These are phyloP conservation scores for Camelina sativa DNA, from an alignment of 345 rosid genomes.

Conservation along the genomic window DNA sequence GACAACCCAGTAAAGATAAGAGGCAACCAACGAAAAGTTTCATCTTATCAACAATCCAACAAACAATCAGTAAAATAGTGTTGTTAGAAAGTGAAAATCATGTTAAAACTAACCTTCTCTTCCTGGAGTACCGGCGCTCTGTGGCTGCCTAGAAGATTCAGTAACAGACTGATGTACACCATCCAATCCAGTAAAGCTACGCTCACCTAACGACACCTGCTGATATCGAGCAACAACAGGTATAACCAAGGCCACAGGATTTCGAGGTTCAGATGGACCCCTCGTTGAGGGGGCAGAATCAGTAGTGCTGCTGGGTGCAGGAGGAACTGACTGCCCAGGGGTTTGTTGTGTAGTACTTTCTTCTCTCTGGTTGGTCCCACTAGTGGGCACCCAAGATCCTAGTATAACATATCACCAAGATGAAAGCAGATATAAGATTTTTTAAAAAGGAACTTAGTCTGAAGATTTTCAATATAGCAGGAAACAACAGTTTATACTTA, in stretches of 20 bases:
- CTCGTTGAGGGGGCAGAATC: conserved; percentile 36
- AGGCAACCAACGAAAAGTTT: neutral
- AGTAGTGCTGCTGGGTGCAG: conserved; percentile 42
- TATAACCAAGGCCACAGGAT: conserved; percentile 43
- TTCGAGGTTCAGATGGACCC: conserved; percentile 37
- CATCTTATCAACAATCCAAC: conserved; percentile 3
- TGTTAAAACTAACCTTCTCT: conserved; percentile 40
- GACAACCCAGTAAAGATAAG: neutral
- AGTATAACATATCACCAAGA: conserved; percentile 23
- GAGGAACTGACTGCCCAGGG: conserved; percentile 45
- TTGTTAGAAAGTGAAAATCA: neutral
- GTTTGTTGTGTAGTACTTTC: conserved; percentile 43
- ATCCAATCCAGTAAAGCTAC: conserved; percentile 33
- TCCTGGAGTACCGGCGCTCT: conserved; percentile 31
- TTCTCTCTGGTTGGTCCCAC: conserved; percentile 49
- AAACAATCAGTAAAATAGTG: conserved; percentile 4
- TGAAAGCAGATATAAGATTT: neutral
- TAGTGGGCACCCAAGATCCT: conserved; percentile 54
- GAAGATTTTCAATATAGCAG: conserved; percentile 12
- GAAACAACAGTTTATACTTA: neutral
- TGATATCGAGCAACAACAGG: conserved; percentile 45
- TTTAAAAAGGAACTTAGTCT: neutral
- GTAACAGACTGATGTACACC: conserved; percentile 33
- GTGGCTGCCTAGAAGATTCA: conserved; percentile 38
- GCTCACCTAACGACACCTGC: conserved; percentile 37